phyloP scores from a whole-genome alignment of 352 stramenopile genomes.

The Plasmopara viticola region DNA sequence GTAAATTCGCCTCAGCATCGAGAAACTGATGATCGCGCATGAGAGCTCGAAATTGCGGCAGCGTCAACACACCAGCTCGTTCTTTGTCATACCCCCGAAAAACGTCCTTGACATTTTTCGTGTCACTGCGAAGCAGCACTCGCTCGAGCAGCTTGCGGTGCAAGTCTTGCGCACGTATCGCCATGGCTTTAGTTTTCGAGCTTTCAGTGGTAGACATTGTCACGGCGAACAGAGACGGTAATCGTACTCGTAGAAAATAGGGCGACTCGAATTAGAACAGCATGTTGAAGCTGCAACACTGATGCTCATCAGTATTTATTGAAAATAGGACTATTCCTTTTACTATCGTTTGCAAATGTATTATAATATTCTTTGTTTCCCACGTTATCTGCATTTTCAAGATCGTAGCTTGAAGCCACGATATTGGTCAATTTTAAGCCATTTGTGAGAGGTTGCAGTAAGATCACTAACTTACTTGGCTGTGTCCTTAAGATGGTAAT shows the following conservation, averaged over 20 bases:
- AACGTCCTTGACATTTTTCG: conserved; percentile 53
- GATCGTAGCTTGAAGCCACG: too few species aligned
- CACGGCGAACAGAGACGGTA: neutral
- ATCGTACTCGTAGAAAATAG: conserved; percentile 12
- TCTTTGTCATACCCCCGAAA: conserved; percentile 59
- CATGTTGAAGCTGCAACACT: conserved; percentile 15
- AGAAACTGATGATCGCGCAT: conserved; percentile 51
- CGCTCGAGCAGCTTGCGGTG: conserved; percentile 58
- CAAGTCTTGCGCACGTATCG: conserved; percentile 26
- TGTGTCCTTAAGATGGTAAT: conserved; percentile 21
- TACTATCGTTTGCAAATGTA: too few species aligned
- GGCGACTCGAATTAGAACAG: conserved; percentile 13
- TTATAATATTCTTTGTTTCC: too few species aligned
- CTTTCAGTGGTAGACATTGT: conserved; percentile 16
- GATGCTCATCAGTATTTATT: conserved; percentile 5
- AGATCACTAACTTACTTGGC: neutral
- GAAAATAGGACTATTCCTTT: too few species aligned
- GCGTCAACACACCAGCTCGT: conserved; percentile 36
- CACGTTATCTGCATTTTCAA: too few species aligned
- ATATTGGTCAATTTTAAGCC: neutral
- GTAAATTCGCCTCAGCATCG: conserved; percentile 37
- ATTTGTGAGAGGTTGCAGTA: conserved; percentile 17
- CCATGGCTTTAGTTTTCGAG: neutral
- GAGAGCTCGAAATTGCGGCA: conserved; percentile 42
- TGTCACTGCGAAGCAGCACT: conserved; percentile 44